phyloP scores from a whole-genome alignment of 2,329 filamentous ascomycete species.

The Endocalyx cinctus region DNA sequence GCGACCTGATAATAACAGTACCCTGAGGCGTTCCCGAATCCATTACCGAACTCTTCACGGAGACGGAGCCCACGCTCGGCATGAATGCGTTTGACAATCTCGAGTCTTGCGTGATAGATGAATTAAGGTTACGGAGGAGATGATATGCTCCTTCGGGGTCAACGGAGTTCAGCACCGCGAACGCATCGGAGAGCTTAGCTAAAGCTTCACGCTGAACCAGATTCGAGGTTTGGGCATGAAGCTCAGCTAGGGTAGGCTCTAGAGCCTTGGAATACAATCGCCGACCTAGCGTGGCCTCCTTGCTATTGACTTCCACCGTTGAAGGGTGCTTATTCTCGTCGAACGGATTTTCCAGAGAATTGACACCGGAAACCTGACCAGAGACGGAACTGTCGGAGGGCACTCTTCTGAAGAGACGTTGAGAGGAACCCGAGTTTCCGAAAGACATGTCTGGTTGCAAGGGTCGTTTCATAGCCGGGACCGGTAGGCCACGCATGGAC shows the following conservation, averaged over 20 bases:
- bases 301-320: slow-evolving; percentile 58
- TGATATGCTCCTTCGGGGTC: slow-evolving; percentile 90
- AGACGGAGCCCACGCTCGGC: slow-evolving; percentile 26
- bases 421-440: slow-evolving; percentile 87
- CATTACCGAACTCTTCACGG: slow-evolving; percentile 20
- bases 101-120: slow-evolving; percentile 65
- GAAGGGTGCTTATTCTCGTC: slow-evolving; percentile 63
- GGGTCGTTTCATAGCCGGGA: slow-evolving; percentile 62
- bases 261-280: slow-evolving; percentile 77
- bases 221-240: slow-evolving; percentile 71
- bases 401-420: slow-evolving; percentile 85
- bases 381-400: slow-evolving; percentile 60
- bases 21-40: slow-evolving; percentile 42
- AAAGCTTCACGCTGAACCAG: slow-evolving; percentile 75
- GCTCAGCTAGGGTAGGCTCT: slow-evolving; percentile 78
- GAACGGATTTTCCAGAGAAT: slow-evolving; percentile 36
- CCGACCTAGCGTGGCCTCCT: slow-evolving; percentile 78
- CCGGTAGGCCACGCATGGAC: slow-evolving; percentile 34
- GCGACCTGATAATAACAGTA: slow-evolving; percentile 52
- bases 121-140: slow-evolving; percentile 71
- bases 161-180: slow-evolving; percentile 75
- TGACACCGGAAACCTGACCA: slow-evolving; percentile 33
- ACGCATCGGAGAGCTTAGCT: slow-evolving; percentile 78
- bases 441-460: slow-evolving; percentile 88
- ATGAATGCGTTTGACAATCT: slow-evolving; percentile 55